A percentile compares a stretch with the other conserved stretches of the same genome.
phyloP scores from a whole-genome alignment of 768 basidiomycete species.

The Lactarius hatsudake region DNA sequence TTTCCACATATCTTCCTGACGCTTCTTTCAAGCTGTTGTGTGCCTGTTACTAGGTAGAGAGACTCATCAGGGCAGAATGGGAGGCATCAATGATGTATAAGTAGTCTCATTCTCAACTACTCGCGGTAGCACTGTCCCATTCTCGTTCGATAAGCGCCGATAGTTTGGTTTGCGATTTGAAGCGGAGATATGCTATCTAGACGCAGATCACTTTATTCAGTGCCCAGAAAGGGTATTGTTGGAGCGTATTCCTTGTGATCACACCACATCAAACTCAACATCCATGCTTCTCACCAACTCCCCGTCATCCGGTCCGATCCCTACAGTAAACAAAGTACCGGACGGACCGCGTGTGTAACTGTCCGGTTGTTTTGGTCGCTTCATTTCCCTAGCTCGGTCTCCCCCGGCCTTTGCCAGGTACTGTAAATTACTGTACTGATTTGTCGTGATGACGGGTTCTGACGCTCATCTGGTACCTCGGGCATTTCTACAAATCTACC shows the following conservation, averaged over 20 bases:
- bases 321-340: background rate
- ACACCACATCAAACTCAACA: constrained; percentile 2
- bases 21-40: background rate
- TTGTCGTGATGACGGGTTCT: background rate
- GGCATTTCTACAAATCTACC: background rate
- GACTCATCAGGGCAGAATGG: background rate
- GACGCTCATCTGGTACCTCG: background rate
- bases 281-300: background rate
- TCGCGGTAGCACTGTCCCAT: background rate
- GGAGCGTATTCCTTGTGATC: background rate
- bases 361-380: background rate
- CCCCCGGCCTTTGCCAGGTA: background rate
- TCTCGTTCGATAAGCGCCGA: background rate
- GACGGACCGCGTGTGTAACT: background rate
- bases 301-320: background rate
- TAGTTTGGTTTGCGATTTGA: background rate
- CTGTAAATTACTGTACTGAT: too few relatives aligned
- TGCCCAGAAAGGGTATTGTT: background rate
- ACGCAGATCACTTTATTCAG: background rate
- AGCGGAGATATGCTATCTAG: background rate
- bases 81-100: background rate
- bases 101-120: too few relatives aligned
- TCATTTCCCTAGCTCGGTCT: background rate
- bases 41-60: background rate
- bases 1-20: background rate